Evolutionary conservation across 768 basidiomycete genomes (phyloP), one percentile per base, ranked within the genome.

Genomic region (Fibroporia radiculosa): DNA sequence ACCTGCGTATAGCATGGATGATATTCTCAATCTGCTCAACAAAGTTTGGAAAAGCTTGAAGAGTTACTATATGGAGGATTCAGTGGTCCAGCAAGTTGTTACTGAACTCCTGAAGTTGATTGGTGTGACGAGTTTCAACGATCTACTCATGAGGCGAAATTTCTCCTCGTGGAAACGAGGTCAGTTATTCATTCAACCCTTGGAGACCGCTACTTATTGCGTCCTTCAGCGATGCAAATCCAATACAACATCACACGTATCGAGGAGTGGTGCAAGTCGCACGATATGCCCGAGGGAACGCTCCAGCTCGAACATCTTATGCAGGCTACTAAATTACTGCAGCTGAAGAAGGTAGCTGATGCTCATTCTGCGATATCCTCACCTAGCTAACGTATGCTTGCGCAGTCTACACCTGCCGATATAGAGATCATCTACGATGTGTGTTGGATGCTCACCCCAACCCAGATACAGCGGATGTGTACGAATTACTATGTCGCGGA

Each of bases 111-210:
- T 98, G 53, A 96, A 95, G 68, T 70, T 98, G 48, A 85, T 97
- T 54, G 96, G 96, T 6, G 92, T 97, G 36, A 88, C 90, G 54
- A 93, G 91, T 59, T 99, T 99, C 66, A 99, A 99, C 61, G 96
- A 99, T 56, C 76, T 99, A 49, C 70, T 99, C 40, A 99, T 99
- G 96, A 76, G 96, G 59, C 78, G 96, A 41, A 99, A 99, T 65
- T 99, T 99, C 68, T 93, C 91, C 52, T 97, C 93, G 6, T 99
- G 96, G 96, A 99, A 99, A 67, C 80, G 96, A 75, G 93, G 93
- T 95, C 55, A 42, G 75, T 69, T 18, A 11, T 38, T 11, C 23
- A 24, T 22, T n/a, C n/a, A n/a, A n/a, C n/a, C n/a, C n/a, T n/a
- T n/a, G n/a, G n/a, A n/a, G n/a, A n/a, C n/a, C n/a, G n/a, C n/a